Base-by-base conservation (phyloP, 768 basidiomycete genomes). In the Boletus rubropictus region DNA sequence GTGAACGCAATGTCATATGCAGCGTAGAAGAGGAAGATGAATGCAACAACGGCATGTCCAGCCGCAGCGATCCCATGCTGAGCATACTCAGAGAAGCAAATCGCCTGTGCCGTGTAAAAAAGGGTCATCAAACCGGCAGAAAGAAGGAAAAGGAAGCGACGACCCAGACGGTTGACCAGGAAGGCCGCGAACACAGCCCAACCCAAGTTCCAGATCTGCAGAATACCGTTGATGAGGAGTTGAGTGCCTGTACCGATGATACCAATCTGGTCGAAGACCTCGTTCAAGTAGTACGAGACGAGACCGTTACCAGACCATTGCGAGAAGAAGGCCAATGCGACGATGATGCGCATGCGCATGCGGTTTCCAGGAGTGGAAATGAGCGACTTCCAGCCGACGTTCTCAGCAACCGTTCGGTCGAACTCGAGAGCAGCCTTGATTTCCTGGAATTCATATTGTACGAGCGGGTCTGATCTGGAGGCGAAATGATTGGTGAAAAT, bases 271-370 rank as follows among this genome's bases (percentile, higher is more conserved):
- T 74, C 64, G 64, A 91, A 80, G 42, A 90, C 82, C 64, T 77
- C 73, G 69, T 73, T 82, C 58, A 90, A 78, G 72, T 90, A 90
- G 73, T 84, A 89, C 7, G 84, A 87, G 42, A 87, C 82, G 44
- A 90, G 82, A 60, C 87, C 87, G 57, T 89, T 89, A 12, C 86
- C 87, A 9, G 84, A 88, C 87, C 86, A 89, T 57, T 87, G 84
- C 3, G 86, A 88, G 76, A 89, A 88, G 76, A 85, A 85, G 39
- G 84, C 86, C 46, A 89, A 70, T 39, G 82, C 83, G 52, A 86
- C 62, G 63, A 90, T 84, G 64, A 89, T 84, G 46, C 76, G 68
- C 75, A 90, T 76, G 48, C 89, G 86, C 65, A 73, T 81, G 53
- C 79, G 71, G 75, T 91, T 91, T 42, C 87, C 89, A 24, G 73